Base-by-base conservation (phyloP, 768 basidiomycete species). In the Rhodotorula toruloides region DNA sequence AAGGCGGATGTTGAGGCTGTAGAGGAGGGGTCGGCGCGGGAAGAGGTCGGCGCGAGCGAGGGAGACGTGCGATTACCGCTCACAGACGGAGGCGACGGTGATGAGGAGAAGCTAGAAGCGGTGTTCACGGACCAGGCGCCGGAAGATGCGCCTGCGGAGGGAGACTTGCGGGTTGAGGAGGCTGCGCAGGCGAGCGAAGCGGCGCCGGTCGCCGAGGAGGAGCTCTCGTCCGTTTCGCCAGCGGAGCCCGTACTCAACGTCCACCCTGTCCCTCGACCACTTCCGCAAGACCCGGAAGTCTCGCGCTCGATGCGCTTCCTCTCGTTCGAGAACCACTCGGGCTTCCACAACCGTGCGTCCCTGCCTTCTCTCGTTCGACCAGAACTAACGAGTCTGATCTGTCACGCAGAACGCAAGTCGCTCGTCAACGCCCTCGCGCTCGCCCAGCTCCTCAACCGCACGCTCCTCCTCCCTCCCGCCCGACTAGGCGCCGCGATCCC, bases 331-430 rank as follows among this genome's bases (percentile, higher is more conserved):
- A 59, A 62, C 54, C 69, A 70, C 46, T 59, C 57, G 5, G 69
- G 69, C 27, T 70, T 70, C 47, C 69, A 70, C 58, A 70, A 70
- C 27, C 69, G 64, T 65, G n/a, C 37, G 60, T 25, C 34, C 11
- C 27, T 2, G 1, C 17, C 31, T 8, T 17, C 29, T 29, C 25
- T 5, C 19, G 1, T 10, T n/a, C 34, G 19, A 11, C 16, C 22
- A 7, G n/a, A 1, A 9, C 46, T 47, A 13, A 17, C 13, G 3
- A 1, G 16, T 32, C 37, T 61, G 17, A 46, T 9, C 17, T 3
- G 11, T 1, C 27, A 0, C 17, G 34, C 57, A 68, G 67, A 69
- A 32, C 54, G 68, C 27, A 65, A 65, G 36, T 66, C 69, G 25
- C 60, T 70, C 32, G 61, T 63, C 39, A 65, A 70, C 61, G 69